phyloP scores from a whole-genome alignment of 140 eudicot species.

The Ambrosia hybrid region DNA sequence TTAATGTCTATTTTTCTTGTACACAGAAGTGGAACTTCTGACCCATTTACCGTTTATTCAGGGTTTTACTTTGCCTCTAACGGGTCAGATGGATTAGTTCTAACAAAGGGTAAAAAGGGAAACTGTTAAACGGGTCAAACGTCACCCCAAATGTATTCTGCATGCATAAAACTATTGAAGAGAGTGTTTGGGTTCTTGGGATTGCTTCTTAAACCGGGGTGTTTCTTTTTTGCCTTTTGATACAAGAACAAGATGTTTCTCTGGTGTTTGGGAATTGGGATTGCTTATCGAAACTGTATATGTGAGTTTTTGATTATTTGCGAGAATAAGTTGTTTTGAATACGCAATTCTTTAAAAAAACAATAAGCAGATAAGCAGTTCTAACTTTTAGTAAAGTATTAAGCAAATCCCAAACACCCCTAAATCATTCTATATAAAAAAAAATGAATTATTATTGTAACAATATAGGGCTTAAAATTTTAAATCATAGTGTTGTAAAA shows the following conservation, averaged over 20 bases:
- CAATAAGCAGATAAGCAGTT: too few relatives aligned
- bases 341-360: background rate
- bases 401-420: background rate
- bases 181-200: background rate
- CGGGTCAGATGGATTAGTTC: background rate
- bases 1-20: background rate
- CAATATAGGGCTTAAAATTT: background rate
- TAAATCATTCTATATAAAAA: background rate
- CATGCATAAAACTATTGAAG: background rate
- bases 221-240: background rate
- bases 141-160: background rate
- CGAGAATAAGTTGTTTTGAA: background rate
- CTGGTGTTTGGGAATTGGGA: background rate
- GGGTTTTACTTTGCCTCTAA: conserved; percentile 7
- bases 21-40: background rate
- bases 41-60: background rate
- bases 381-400: too few relatives aligned
- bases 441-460: background rate
- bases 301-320: background rate
- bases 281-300: background rate
- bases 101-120: background rate
- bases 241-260: background rate
- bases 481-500: background rate
- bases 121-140: background rate
- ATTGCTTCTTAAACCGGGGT: background rate